Evolutionary conservation across 2,329 filamentous ascomycete genomes (phyloP), one percentile per base, ranked within the genome.

Genomic region (Aschersonia sp.): DNA sequence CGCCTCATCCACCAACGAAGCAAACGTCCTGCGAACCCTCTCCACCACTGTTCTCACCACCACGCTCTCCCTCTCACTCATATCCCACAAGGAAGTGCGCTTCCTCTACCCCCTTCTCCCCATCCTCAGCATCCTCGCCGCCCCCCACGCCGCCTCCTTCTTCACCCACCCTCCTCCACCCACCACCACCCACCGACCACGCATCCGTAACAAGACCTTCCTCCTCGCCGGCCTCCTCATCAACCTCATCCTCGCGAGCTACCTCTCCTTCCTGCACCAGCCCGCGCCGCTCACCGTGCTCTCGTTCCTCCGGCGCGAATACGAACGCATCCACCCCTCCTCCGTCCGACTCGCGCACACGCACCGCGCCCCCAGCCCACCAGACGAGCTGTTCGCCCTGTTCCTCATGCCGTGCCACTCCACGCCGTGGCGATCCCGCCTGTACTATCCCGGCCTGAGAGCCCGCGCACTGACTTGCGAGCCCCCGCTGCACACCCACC

Each of bases 321-420:
- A 88, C 61, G 77, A 85, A 61, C 64, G 63, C 43, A 65, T 78
- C 35, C 73, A 79, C 54, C 68, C 74, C 1, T 40, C 54, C 31
- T 51, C 56, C 41, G 53, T 55, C 5, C 50, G 48, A 3, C 46
- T 56, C 30, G 54, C 56, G 29, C 58, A 58, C 43, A 45, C 52
- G 48, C 47, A 48, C 52, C 48, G 45, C 5, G 50, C 52, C 5
- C 48, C 55, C 12, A 52, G 60, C 42, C 30, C 54, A 57, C 46
- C 55, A 38, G 57, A 67, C 38, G 73, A 77, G 50, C 71, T 80
- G 9, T 82, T 82, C 56, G 78, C 82, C 35, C 83, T 84, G 28
- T 96, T 97, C 66, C 74, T 98, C 30, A 94, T 89, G 75, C 92
- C 92, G 7, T 98, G 92, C 67, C 92, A 98, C 70, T 86, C 85